These are phyloP conservation scores for Sarocladium oryzae DNA, from an alignment of 2,329 filamentous ascomycete genomes.

Conservation along the genomic window DNA sequence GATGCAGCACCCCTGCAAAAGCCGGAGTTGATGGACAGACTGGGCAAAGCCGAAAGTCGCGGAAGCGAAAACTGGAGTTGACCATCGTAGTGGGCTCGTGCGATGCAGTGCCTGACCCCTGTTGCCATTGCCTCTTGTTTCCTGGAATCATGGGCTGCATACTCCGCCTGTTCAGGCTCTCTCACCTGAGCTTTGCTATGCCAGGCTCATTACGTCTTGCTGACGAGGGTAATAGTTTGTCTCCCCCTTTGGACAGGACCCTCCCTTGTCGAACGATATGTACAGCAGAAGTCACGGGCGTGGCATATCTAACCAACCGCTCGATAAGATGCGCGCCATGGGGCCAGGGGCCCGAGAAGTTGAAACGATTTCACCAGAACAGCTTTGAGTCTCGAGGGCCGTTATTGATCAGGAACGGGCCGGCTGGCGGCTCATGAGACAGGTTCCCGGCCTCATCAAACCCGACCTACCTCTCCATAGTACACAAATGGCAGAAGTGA, in stretches of 20 bases:
- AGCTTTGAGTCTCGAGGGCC: neutral
- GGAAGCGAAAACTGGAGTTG: constrained; percentile 4
- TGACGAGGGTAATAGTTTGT: neutral
- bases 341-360: neutral
- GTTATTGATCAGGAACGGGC: neutral
- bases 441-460: no score
- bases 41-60: constrained; percentile 8
- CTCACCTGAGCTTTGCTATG: neutral
- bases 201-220: constrained; percentile 6
- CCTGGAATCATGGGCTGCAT: neutral
- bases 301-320: constrained; percentile 3
- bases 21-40: constrained; percentile 10
- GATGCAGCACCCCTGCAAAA: neutral
- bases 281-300: constrained; percentile 1
- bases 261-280: neutral
- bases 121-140: neutral
- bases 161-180: neutral
- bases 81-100: neutral
- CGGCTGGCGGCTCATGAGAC: constrained; percentile 10
- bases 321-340: neutral
- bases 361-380: neutral
- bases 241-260: neutral
- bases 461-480: no score
- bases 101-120: neutral
- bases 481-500: no score